Conservation (phyloP, 345 rosid genomes). For the Capsella bursapastoris region DNA sequence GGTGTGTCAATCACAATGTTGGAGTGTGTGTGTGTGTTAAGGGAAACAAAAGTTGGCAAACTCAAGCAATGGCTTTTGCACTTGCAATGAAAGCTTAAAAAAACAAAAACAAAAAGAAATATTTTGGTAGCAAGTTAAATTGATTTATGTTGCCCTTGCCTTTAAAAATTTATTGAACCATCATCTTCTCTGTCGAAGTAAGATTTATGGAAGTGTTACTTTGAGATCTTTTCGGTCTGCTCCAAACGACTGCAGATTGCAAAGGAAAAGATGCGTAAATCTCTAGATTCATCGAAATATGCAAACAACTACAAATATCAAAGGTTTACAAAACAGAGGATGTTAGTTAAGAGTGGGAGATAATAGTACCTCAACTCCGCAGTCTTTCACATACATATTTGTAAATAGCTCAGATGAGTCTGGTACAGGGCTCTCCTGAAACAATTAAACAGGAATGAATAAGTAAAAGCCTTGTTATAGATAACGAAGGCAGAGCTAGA, state of each 20-base stretch:
- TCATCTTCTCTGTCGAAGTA: neutral
- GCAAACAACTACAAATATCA: neutral
- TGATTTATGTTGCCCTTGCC: constrained; percentile 34
- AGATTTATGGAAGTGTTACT: constrained; percentile 63
- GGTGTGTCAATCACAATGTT: constrained; percentile 20
- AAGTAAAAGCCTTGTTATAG: neutral
- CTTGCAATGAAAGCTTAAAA: neutral
- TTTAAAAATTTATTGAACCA: constrained; percentile 17
- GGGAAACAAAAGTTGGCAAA: constrained; percentile 10
- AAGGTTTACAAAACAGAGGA: no score
- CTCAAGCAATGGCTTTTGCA: constrained; percentile 31
- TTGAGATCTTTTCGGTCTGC: constrained; percentile 89
- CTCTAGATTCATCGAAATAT: constrained; percentile 14
- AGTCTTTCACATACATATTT: constrained; percentile 79
- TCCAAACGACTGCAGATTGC: constrained; percentile 68
- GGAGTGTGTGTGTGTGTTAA: neutral
- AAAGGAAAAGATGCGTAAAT: constrained; percentile 5
- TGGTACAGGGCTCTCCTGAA: constrained; percentile 95
- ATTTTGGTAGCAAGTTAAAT: constrained; percentile 26
- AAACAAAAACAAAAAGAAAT: constrained; percentile 6
- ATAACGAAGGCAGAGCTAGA: constrained; percentile 5
- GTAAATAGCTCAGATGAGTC: constrained; percentile 84
- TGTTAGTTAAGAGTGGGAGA: constrained; percentile 8
- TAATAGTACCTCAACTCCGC: constrained; percentile 71
- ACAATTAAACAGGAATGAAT: constrained; percentile 5